Evolutionary conservation across 75 land plant genomes (phyloP).

Genomic region (Chamaecyparis obtusa): DNA sequence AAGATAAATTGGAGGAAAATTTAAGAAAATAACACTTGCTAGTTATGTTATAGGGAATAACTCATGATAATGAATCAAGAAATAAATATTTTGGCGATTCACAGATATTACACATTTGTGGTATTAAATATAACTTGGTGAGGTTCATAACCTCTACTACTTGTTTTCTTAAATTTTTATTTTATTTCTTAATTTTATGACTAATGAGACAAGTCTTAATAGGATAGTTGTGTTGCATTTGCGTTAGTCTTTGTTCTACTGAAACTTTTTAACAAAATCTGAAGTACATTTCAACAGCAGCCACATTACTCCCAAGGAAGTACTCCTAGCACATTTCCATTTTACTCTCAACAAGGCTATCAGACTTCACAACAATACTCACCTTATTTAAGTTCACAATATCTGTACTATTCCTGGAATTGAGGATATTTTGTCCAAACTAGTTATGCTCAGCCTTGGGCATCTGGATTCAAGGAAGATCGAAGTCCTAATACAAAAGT

Average conservation of each 20-base stretch:
- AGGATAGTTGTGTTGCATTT: neutral
- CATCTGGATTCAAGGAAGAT: conserved; percentile 24
- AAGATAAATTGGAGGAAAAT: too few relatives aligned
- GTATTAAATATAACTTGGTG: too few relatives aligned
- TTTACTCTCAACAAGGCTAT: conserved; percentile 3
- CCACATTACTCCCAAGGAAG: neutral
- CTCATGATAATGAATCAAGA: too few relatives aligned
- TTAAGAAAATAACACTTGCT: too few relatives aligned
- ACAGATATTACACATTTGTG: too few relatives aligned
- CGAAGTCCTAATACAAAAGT: conserved; percentile 1
- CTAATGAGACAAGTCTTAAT: neutral
- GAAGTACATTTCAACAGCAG: neutral
- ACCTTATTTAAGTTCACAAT: conserved; percentile 6
- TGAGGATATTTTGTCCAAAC: conserved; percentile 23
- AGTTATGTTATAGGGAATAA: too few relatives aligned
- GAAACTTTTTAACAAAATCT: too few relatives aligned
- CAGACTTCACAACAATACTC: neutral
- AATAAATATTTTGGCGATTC: too few relatives aligned
- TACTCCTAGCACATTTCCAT: neutral
- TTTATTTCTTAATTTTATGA: neutral
- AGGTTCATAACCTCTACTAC: too few relatives aligned
- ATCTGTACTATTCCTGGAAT: conserved; percentile 18
- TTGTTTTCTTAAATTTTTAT: too few relatives aligned
- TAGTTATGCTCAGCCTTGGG: conserved; percentile 63
- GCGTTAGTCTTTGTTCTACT: neutral